Evolutionary conservation across 2,329 filamentous ascomycete genomes (phyloP), one percentile per base, ranked within the genome.

Genomic region (Alternaria rosae): DNA sequence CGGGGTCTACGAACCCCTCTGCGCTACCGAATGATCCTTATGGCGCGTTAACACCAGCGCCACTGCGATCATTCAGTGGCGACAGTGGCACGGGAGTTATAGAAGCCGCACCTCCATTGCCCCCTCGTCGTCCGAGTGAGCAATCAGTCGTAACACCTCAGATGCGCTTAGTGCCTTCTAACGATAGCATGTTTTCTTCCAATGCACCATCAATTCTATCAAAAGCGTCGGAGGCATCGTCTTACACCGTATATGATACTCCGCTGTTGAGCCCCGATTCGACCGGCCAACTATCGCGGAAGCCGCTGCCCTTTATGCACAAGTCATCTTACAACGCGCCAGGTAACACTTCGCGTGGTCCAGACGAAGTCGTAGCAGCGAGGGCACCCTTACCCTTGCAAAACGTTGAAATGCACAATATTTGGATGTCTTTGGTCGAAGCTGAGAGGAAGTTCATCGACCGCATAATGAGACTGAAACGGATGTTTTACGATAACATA

Each of bases 401-500:
- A 15, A 70, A 66, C 42, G 21, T 57, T 4, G 62, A 75, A 23
- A 68, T 74, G 63, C 64, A 68, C 26, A 57, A 57, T 6, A 64
- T 73, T 8, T 77, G 75, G 75, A 38, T 43, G 9, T 64, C 62
- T 2, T 57, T 77, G 7, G 41, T 73, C 4, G 56, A 67, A 9
- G 63, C 69, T 2, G 75, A 76, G 47, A 65, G 64, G 21, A 70
- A 64, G 6, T 75, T 70, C 45, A 63, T 75, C 23, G 72, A 74
- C 1, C 67, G 66, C 13, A 66, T 76, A 61, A 62, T 52, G 2
- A 71, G 64, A 25, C 68, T 78, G 17, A 67, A 66, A 12, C 69
- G 64, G 8, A 66, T 68, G 58, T 76, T 78, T 56, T 72, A 75
- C 54, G 64, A 73, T 23, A 69, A 70, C 12, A 47, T 76, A 13